Evolutionary conservation across 768 basidiomycete genomes (phyloP).

Genomic region (Amanita polypyramis): DNA sequence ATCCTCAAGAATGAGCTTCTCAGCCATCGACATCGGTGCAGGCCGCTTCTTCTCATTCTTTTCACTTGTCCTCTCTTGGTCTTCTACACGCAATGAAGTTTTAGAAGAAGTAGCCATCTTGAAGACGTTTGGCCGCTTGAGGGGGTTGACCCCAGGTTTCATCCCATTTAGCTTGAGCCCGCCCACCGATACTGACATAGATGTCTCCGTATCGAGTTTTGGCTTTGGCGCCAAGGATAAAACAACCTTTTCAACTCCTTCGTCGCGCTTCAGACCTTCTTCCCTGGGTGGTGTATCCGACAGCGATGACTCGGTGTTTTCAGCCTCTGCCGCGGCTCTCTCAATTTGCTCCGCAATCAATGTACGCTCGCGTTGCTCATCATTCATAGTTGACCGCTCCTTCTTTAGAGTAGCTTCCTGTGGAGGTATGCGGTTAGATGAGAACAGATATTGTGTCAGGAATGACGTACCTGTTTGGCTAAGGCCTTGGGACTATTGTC

Average conservation of each 20-base stretch:
- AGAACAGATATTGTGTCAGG: neutral
- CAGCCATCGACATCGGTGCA: constrained; percentile 70
- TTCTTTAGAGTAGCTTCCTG: constrained; percentile 85
- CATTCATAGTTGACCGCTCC: constrained; percentile 82
- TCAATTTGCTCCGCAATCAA: constrained; percentile 92
- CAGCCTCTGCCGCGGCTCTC: constrained; percentile 51
- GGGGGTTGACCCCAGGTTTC: constrained; percentile 47
- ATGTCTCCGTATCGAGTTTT: constrained; percentile 16
- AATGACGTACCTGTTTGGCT: constrained; percentile 62
- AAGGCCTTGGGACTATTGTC: constrained; percentile 93
- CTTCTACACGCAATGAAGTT: constrained; percentile 20
- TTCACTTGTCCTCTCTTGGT: constrained; percentile 29
- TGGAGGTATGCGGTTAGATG: constrained; percentile 7
- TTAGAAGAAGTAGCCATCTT: constrained; percentile 35
- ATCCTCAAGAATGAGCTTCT: constrained; percentile 81
- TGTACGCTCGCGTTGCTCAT: constrained; percentile 88
- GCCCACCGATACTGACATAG: constrained; percentile 24
- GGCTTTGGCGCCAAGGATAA: constrained; percentile 60
- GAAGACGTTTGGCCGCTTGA: constrained; percentile 70
- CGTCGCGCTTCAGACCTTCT: constrained; percentile 63
- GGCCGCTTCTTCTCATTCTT: constrained; percentile 62
- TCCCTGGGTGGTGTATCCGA: constrained; percentile 31
- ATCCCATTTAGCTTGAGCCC: constrained; percentile 56
- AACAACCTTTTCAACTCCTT: constrained; percentile 63
- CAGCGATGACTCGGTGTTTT: constrained; percentile 20